These are phyloP conservation scores for Microbotryum intermedium DNA, from an alignment of 1,284 basidiomycete species.

Conservation along the genomic window DNA sequence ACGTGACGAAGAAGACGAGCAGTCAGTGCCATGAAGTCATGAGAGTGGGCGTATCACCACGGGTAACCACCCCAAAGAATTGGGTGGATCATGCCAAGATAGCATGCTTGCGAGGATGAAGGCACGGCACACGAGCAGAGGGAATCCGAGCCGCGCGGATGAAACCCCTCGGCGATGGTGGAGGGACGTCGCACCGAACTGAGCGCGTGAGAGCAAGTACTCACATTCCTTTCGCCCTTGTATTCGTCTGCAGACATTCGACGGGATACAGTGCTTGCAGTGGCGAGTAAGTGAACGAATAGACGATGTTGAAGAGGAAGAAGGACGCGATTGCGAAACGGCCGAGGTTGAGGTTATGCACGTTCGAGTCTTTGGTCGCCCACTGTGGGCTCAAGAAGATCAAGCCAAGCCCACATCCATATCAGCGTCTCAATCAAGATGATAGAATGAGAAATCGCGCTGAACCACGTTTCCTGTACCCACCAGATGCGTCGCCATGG, in stretches of 20 bases:
- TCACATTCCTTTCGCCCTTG: conserved; percentile 48
- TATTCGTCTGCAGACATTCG: conserved; percentile 51
- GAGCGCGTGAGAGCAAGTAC: too few relatives aligned
- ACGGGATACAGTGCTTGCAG: conserved; percentile 52
- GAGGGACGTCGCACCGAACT: too few relatives aligned
- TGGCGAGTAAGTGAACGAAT: conserved; percentile 45
- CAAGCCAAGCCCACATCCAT: too few relatives aligned
- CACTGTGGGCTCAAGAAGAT: not conserved
- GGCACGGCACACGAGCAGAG: too few relatives aligned
- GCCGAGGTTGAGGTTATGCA: conserved; percentile 33
- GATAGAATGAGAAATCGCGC: too few relatives aligned
- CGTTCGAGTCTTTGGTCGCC: conserved; percentile 1
- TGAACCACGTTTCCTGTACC: not conserved
- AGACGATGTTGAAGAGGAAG: conserved; percentile 47
- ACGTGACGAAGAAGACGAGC: conserved; percentile 42
- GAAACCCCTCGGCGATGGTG: too few relatives aligned
- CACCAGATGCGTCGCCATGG: not conserved
- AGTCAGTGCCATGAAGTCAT: conserved; percentile 38
- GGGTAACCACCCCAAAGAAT: conserved; percentile 5
- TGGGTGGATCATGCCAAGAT: conserved; percentile 34
- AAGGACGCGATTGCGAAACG: conserved; percentile 40
- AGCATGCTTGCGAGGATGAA: conserved; percentile 12
- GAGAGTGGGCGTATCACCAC: not conserved
- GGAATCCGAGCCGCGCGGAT: too few relatives aligned
- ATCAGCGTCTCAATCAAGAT: too few relatives aligned